Evolutionary conservation across 345 rosid species (phyloP).

Genomic region (Ailanthus altissimus): DNA sequence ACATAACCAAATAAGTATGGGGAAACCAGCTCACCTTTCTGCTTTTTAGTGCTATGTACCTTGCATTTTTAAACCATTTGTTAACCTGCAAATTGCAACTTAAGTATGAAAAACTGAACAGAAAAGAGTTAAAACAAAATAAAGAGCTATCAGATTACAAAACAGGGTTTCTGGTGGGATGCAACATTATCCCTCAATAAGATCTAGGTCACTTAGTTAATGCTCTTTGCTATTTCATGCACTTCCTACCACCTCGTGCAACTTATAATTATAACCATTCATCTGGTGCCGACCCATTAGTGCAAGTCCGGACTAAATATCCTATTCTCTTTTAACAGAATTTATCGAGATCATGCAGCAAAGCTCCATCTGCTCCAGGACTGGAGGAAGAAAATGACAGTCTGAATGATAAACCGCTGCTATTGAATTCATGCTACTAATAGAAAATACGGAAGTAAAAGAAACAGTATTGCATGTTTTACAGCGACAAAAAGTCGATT

Average conservation of each 20-base stretch:
- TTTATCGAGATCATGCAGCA: not conserved
- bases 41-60: constrained; percentile 74
- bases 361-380: not conserved
- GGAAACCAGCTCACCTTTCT: constrained; percentile 62
- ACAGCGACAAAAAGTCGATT: too few relatives aligned
- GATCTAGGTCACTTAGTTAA: too few relatives aligned
- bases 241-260: not conserved
- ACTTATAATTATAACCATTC: not conserved
- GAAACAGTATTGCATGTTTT: not conserved
- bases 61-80: constrained; percentile 97
- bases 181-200: not conserved
- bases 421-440: too few relatives aligned
- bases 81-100: constrained; percentile 66
- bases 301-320: constrained; percentile 6
- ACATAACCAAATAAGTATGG: not conserved
- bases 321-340: not conserved
- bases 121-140: not conserved
- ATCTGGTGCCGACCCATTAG: not conserved
- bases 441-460: not conserved
- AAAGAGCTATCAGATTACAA: constrained; percentile 11
- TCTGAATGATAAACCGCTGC: not conserved
- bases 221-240: not conserved
- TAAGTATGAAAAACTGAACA: constrained; percentile 17
- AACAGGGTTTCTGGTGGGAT: not conserved
- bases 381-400: not conserved